These are phyloP conservation scores for Schizonepeta tenuifolia DNA, from an alignment of 257 asterid genomes.

Conservation along the genomic window DNA sequence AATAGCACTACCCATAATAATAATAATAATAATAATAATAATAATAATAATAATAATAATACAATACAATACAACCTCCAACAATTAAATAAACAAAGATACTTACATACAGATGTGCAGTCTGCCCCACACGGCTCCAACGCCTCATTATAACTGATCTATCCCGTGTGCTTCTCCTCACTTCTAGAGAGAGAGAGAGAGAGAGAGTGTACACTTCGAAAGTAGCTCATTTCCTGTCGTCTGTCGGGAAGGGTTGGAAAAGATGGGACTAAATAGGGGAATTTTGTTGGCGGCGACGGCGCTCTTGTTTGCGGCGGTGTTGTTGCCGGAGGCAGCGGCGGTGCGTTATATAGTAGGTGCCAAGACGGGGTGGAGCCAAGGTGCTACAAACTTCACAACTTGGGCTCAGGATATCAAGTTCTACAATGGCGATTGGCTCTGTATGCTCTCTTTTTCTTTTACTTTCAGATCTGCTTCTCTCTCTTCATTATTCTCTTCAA, in stretches of 20 bases:
- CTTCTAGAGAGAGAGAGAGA: slow-evolving; percentile 13
- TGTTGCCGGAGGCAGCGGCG: slow-evolving; percentile 64
- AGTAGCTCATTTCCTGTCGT: not conserved
- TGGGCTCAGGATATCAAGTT: slow-evolving; percentile 65
- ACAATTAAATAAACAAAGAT: not conserved
- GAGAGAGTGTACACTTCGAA: not conserved
- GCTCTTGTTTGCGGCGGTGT: slow-evolving; percentile 47
- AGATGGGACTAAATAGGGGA: slow-evolving; percentile 38
- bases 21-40: no score
- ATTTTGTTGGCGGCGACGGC: slow-evolving; percentile 43
- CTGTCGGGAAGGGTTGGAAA: not conserved
- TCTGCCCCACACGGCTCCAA: slow-evolving; percentile 40
- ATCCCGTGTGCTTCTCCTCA: slow-evolving; percentile 9
- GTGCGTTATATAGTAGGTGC: slow-evolving; percentile 56
- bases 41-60: no score
- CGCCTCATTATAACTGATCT: slow-evolving; percentile 23
- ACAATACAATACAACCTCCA: slow-evolving; percentile 19
- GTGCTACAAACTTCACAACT: slow-evolving; percentile 49
- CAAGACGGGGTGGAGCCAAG: slow-evolving; percentile 51
- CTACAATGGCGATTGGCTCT: slow-evolving; percentile 75
- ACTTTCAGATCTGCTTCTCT: slow-evolving; percentile 42
- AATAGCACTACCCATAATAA: no score
- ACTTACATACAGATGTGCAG: slow-evolving; percentile 34
- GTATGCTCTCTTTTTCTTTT: slow-evolving; percentile 45
- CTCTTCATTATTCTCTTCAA: no score